Conservation (phyloP, 192 early-diverging fungal genomes). For the Funneliformis mosseae region DNA sequence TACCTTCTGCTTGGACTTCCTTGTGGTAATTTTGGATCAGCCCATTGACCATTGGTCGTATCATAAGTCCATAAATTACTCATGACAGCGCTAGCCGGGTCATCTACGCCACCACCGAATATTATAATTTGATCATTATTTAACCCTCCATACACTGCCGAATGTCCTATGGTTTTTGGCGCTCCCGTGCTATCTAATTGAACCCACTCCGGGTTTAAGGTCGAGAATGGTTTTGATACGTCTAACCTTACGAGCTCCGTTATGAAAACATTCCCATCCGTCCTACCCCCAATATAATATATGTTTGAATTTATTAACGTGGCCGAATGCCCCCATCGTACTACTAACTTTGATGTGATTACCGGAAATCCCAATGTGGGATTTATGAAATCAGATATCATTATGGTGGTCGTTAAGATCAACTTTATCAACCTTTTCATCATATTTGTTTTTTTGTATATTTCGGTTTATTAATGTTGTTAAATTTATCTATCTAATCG, state of each 20-base stretch:
- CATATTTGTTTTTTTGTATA: neutral
- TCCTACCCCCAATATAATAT: constrained; percentile 26
- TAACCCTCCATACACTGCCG: constrained; percentile 17
- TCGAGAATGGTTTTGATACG: neutral
- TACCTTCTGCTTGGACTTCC: neutral
- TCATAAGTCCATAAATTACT: neutral
- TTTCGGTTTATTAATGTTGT: too few relatives aligned
- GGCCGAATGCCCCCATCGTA: constrained; percentile 12
- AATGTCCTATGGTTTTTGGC: constrained; percentile 19
- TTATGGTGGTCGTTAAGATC: neutral
- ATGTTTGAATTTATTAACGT: constrained; percentile 5
- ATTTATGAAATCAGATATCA: neutral
- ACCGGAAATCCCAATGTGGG: neutral
- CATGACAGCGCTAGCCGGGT: neutral
- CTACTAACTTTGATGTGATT: neutral
- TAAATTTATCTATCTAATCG: too few relatives aligned
- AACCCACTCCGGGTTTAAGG: neutral
- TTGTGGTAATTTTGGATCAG: neutral
- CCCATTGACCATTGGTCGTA: neutral
- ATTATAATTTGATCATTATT: constrained; percentile 28
- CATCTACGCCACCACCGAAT: constrained; percentile 32
- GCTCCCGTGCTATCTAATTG: neutral
- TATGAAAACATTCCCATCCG: neutral
- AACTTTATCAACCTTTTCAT: neutral
- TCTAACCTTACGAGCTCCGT: neutral